These are phyloP conservation scores for Calocera cornea DNA, from an alignment of 768 basidiomycete genomes.

Conservation along the genomic window DNA sequence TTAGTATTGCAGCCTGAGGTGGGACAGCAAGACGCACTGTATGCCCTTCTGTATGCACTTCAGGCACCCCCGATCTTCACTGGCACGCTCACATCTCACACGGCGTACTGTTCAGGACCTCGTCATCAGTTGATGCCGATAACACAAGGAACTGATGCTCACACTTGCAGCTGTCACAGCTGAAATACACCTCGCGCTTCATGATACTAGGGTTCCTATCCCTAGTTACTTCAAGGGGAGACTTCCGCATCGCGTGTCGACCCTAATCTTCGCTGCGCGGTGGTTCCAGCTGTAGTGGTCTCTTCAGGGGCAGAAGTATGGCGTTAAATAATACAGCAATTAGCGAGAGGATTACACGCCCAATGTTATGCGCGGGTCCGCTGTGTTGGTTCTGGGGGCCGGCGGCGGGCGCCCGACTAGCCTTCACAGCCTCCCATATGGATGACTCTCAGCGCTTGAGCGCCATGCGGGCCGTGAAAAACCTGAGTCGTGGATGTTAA, in stretches of 20 bases:
- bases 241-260: not conserved
- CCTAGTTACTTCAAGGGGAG: not conserved
- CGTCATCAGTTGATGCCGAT: not conserved
- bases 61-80: not conserved
- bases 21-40: not conserved
- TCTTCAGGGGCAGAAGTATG: no score
- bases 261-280: not conserved
- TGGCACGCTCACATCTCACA: not conserved
- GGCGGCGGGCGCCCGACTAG: no score
- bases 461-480: no score
- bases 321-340: no score
- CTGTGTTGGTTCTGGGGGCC: no score
- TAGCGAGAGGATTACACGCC: no score
- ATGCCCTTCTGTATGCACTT: not conserved
- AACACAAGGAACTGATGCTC: not conserved
- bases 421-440: no score
- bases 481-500: no score
- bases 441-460: no score
- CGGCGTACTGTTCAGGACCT: not conserved
- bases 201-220: not conserved
- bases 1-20: not conserved
- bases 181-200: constrained; percentile 1
- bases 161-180: not conserved
- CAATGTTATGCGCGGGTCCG: no score
- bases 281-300: no score